These are phyloP conservation scores for Leucocoprinus leucothites DNA, from an alignment of 768 basidiomycete species.

Conservation along the genomic window DNA sequence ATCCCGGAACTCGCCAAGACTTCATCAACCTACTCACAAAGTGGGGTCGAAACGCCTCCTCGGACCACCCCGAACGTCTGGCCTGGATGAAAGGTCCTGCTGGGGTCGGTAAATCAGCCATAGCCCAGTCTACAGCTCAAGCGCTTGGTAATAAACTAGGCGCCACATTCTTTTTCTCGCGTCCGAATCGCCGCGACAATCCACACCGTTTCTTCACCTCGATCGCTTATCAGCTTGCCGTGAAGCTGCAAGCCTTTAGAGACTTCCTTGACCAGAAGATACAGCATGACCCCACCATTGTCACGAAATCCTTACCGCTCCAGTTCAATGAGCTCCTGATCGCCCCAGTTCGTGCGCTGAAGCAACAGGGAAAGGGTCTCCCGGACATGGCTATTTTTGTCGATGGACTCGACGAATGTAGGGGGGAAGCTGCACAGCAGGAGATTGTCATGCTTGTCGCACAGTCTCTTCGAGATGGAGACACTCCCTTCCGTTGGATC, in stretches of 20 bases:
- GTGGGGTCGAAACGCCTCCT: not conserved
- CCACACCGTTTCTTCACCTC: not conserved
- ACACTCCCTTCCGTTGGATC: too few species aligned
- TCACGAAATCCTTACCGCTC: too few species aligned
- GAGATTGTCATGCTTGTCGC: too few species aligned
- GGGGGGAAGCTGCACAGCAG: too few species aligned
- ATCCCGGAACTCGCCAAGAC: not conserved
- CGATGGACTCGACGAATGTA: too few species aligned
- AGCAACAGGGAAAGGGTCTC: too few species aligned
- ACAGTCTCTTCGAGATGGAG: not conserved
- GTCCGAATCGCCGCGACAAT: not conserved
- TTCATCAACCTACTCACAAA: not conserved
- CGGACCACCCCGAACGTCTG: not conserved
- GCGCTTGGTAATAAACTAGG: not conserved
- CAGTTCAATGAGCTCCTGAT: too few species aligned
- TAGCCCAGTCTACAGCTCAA: not conserved
- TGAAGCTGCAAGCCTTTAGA: too few species aligned
- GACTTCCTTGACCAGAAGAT: too few species aligned
- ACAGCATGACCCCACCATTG: too few species aligned
- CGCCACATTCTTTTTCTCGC: constrained; percentile 4
- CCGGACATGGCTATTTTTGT: too few species aligned
- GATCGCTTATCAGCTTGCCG: not conserved
- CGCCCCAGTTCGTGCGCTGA: too few species aligned
- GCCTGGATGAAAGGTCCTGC: not conserved
- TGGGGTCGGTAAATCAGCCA: not conserved